Evolutionary conservation across 371 early-diverging fungal genomes (phyloP).

Genomic region (Basidiobolus heterosporus): DNA sequence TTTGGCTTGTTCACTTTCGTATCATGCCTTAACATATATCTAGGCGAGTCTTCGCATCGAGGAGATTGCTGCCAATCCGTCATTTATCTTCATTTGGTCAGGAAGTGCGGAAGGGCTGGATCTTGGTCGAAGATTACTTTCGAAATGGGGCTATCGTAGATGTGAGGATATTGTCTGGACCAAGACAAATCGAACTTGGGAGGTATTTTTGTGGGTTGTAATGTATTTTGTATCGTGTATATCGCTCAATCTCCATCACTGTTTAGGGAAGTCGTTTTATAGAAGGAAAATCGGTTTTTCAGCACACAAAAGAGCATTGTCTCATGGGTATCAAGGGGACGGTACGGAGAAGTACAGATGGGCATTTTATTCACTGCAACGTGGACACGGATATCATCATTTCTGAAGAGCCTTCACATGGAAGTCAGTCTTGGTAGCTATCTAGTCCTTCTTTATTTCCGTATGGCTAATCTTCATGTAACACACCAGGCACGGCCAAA

Average conservation of each 20-base stretch:
- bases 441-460: not conserved
- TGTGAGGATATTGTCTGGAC: slow-evolving; percentile 36
- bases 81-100: slow-evolving; percentile 31
- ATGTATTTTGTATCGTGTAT: not conserved
- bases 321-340: slow-evolving; percentile 35
- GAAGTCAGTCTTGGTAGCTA: slow-evolving; percentile 5
- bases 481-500: slow-evolving; percentile 13
- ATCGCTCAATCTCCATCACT: not conserved
- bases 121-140: slow-evolving; percentile 22
- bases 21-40: not conserved
- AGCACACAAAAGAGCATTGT: slow-evolving; percentile 32
- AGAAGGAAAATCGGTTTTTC: slow-evolving; percentile 14
- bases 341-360: slow-evolving; percentile 27
- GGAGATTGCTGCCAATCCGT: slow-evolving; percentile 24
- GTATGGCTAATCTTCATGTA: not conserved
- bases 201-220: slow-evolving; percentile 7
- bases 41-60: slow-evolving; percentile 19
- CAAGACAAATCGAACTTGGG: slow-evolving; percentile 22
- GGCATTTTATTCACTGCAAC: slow-evolving; percentile 38
- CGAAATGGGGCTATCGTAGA: slow-evolving; percentile 31
- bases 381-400: slow-evolving; percentile 37
- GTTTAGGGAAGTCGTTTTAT: slow-evolving; percentile 12
- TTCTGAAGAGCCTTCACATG: slow-evolving; percentile 20
- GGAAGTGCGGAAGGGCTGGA: slow-evolving; percentile 25
- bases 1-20: not conserved